Conservation (phyloP, 2,329 filamentous ascomycete genomes). For the Anisogramma anomala region DNA sequence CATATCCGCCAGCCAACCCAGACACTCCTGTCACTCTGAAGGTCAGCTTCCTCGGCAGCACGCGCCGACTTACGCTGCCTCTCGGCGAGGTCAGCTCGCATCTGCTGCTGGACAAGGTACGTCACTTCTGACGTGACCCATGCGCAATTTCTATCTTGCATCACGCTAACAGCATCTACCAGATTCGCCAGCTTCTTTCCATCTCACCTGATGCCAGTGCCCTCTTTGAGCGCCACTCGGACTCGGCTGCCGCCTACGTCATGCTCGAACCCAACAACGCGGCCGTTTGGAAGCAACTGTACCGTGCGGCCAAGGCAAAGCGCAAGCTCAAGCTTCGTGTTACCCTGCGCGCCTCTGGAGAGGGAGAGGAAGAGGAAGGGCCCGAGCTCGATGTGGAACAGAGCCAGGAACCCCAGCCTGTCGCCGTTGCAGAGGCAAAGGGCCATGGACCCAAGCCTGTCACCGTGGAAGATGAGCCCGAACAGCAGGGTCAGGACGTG, state of each 20-base stretch:
- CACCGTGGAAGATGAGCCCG: constrained; percentile 11
- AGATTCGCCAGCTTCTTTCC: constrained; percentile 60
- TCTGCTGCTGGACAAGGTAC: constrained; percentile 73
- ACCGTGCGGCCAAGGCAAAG: constrained; percentile 94
- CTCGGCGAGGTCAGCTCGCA: constrained; percentile 69
- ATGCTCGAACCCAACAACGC: constrained; percentile 65
- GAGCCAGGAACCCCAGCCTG: constrained; percentile 26
- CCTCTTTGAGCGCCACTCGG: constrained; percentile 85
- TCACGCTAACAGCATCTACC: background rate
- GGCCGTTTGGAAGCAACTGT: constrained; percentile 90
- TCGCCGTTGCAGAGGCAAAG: constrained; percentile 17
- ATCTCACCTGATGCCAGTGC: constrained; percentile 52
- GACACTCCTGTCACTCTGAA: constrained; percentile 79
- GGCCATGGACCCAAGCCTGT: constrained; percentile 28
- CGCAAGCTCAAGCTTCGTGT: constrained; percentile 87
- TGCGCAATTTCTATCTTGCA: too few species aligned
- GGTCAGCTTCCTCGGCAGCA: constrained; percentile 62
- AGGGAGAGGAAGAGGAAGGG: constrained; percentile 19
- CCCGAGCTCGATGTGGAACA: background rate
- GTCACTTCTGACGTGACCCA: too few species aligned
- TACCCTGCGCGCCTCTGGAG: constrained; percentile 31
- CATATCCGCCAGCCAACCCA: constrained; percentile 28
- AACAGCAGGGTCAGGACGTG: constrained; percentile 11
- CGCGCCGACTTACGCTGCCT: constrained; percentile 78
- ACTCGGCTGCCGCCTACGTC: constrained; percentile 75